Percentiles rank a stretch among this genome's conserved stretches.
These are phyloP conservation scores for Agaricus bisporus DNA, from an alignment of 768 basidiomycete genomes.

Conservation along the genomic window DNA sequence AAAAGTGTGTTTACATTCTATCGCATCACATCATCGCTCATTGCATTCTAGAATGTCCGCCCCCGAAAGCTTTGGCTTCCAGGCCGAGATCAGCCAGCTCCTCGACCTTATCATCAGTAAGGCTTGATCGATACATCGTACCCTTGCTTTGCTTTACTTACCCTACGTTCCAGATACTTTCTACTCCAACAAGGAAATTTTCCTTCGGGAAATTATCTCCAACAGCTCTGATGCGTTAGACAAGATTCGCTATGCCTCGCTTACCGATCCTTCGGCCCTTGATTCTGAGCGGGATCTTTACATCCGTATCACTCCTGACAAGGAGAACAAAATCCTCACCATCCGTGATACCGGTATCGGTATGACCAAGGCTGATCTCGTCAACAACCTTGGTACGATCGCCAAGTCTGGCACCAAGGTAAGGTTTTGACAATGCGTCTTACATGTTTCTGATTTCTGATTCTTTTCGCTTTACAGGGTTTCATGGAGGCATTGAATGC, in stretches of 20 bases:
- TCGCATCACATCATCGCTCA: not conserved
- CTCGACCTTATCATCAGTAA: slow-evolving; percentile 97
- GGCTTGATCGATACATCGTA: slow-evolving; percentile 19
- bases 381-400: slow-evolving; percentile 97
- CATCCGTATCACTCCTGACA: slow-evolving; percentile 94
- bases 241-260: slow-evolving; percentile 95
- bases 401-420: slow-evolving; percentile 94
- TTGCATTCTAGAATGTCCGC: slow-evolving; percentile 51
- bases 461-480: slow-evolving; percentile 44
- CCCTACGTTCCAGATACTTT: slow-evolving; percentile 72
- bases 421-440: slow-evolving; percentile 14
- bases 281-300: slow-evolving; percentile 88
- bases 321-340: slow-evolving; percentile 86
- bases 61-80: slow-evolving; percentile 92
- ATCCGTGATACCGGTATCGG: slow-evolving; percentile 97
- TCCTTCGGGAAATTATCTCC: slow-evolving; percentile 97
- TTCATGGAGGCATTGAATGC: slow-evolving; percentile 99
- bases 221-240: slow-evolving; percentile 98
- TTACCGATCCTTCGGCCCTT: slow-evolving; percentile 88
- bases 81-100: slow-evolving; percentile 98
- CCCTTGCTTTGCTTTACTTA: slow-evolving; percentile 2
- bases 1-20: slow-evolving; percentile 12
- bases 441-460: slow-evolving; percentile 8
- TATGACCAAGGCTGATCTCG: slow-evolving; percentile 99
- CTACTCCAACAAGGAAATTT: slow-evolving; percentile 99